A percentile compares a stretch with the other conserved stretches of the same genome.
phyloP scores from a whole-genome alignment of 305 asterid species.

The Striga hermonthica region DNA sequence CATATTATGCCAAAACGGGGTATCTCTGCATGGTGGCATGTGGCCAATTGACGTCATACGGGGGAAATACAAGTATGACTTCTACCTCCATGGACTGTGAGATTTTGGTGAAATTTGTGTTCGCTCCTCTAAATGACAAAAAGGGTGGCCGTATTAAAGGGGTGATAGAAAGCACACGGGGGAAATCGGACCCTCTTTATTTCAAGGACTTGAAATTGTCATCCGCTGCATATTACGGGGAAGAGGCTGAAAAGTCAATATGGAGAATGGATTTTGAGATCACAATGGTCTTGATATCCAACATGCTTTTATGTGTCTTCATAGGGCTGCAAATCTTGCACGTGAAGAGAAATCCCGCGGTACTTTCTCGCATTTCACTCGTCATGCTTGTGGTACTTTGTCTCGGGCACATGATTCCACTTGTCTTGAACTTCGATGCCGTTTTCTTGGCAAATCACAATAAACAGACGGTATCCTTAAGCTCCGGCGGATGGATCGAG shows the following conservation, averaged over 20 bases:
- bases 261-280: conserved; percentile 77
- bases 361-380: conserved; percentile 42
- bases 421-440: conserved; percentile 60
- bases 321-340: conserved; percentile 46
- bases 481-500: conserved; percentile 48
- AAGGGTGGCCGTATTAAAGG: conserved; percentile 38
- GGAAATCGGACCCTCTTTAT: conserved; percentile 39
- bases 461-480: conserved; percentile 31
- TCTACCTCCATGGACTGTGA: conserved; percentile 46
- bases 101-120: conserved; percentile 41
- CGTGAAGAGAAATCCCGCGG: conserved; percentile 43
- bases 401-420: conserved; percentile 55
- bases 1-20: conserved; percentile 49
- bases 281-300: conserved; percentile 53
- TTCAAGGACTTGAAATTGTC: conserved; percentile 40
- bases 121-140: conserved; percentile 36
- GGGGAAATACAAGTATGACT: neutral
- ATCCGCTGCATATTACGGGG: conserved; percentile 30
- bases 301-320: conserved; percentile 48
- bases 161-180: conserved; percentile 49
- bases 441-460: conserved; percentile 32
- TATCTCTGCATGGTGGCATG: conserved; percentile 73
- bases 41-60: conserved; percentile 33
- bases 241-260: conserved; percentile 32
- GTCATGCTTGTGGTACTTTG: conserved; percentile 52